Conservation (phyloP, 2,329 filamentous ascomycete genomes). For the Paramyrothecium sp. region DNA sequence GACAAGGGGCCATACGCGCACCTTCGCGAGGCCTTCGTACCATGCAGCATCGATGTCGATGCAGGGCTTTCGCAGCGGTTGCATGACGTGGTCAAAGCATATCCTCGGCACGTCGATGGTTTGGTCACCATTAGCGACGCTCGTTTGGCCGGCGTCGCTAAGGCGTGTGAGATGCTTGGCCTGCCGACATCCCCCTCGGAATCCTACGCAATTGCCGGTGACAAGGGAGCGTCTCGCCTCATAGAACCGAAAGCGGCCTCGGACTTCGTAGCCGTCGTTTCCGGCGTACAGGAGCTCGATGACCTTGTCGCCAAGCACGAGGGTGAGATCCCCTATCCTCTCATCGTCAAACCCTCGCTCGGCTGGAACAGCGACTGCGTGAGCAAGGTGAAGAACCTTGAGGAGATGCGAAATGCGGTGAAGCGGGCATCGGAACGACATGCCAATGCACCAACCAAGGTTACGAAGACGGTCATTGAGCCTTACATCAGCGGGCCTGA, state of each 20-base stretch:
- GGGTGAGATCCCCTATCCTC: slow-evolving; percentile 13
- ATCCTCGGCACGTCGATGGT: slow-evolving; percentile 26
- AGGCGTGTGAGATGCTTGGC: slow-evolving; percentile 26
- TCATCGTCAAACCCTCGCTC: slow-evolving; percentile 34
- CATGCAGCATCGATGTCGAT: slow-evolving; percentile 23
- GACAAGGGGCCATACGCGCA: slow-evolving; percentile 12
- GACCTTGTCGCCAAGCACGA: slow-evolving; percentile 1
- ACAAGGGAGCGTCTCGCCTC: slow-evolving; percentile 27
- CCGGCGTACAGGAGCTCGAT: slow-evolving; percentile 15
- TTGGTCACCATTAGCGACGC: slow-evolving; percentile 33
- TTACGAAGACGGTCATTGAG: slow-evolving; percentile 26
- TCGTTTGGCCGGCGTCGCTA: slow-evolving; percentile 23
- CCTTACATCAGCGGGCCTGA: slow-evolving; percentile 38
- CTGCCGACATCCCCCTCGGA: slow-evolving; percentile 25
- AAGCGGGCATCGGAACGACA: slow-evolving; percentile 11
- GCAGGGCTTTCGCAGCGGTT: slow-evolving; percentile 23
- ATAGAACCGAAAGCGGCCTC: slow-evolving; percentile 13
- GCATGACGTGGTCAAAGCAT: slow-evolving; percentile 20
- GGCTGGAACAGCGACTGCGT: slow-evolving; percentile 32
- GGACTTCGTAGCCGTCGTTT: slow-evolving; percentile 9
- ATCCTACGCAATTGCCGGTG: slow-evolving; percentile 23
- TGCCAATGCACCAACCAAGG: slow-evolving; percentile 15
- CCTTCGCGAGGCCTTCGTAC: slow-evolving; percentile 30
- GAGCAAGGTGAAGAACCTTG: slow-evolving; percentile 21
- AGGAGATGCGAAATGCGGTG: slow-evolving; percentile 23